A percentile compares a stretch with the other conserved stretches of the same genome.
phyloP scores from a whole-genome alignment of 495 filamentous ascomycete species.

The Penicillium pulvis region DNA sequence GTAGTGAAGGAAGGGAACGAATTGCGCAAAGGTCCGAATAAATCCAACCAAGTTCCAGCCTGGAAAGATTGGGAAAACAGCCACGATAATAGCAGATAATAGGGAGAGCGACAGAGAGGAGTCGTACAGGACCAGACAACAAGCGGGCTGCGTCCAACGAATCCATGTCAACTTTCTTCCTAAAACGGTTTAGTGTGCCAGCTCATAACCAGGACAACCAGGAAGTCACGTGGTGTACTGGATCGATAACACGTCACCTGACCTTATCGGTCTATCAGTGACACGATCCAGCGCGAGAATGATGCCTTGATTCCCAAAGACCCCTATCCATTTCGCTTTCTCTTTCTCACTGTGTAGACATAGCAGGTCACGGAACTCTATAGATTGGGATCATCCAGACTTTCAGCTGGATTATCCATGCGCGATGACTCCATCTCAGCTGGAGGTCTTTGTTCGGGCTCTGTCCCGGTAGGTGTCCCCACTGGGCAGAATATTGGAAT shows the following conservation, averaged over 20 bases:
- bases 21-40: not conserved
- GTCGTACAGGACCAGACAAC: constrained; percentile 25
- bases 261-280: constrained; percentile 9
- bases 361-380: not conserved
- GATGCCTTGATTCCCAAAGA: not conserved
- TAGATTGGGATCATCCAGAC: not conserved
- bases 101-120: constrained; percentile 13
- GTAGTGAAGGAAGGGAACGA: not conserved
- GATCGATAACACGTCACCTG: constrained; percentile 12
- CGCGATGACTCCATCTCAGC: constrained; percentile 24
- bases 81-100: not conserved
- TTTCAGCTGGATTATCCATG: not conserved
- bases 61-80: constrained; percentile 14
- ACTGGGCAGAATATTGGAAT: constrained; percentile 1
- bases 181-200: constrained; percentile 41
- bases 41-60: constrained; percentile 1
- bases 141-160: constrained; percentile 27
- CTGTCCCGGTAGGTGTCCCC: constrained; percentile 42
- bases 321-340: not conserved
- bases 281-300: not conserved
- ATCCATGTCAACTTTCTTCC: constrained; percentile 42
- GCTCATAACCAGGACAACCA: constrained; percentile 49
- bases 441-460: constrained; percentile 42
- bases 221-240: constrained; percentile 22
- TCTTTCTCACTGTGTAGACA: not conserved